Conservation (phyloP, 805 yeast genomes). For the Nakazawaea pomicola region DNA sequence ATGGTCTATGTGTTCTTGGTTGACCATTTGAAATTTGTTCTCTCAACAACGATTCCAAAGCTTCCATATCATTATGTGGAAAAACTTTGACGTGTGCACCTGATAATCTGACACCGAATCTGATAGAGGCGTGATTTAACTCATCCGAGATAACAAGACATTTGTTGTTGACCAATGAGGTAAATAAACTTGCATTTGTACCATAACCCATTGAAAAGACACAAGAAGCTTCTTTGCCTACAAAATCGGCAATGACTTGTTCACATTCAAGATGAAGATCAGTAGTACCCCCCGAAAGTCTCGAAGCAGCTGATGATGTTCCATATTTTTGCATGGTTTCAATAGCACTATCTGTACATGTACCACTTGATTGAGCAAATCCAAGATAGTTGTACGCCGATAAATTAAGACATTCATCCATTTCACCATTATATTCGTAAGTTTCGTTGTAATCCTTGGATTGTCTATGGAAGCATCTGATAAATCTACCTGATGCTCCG, state of each 20-base stretch:
- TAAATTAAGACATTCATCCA: slow-evolving; percentile 75
- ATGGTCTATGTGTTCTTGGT: slow-evolving; percentile 92
- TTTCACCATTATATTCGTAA: slow-evolving; percentile 71
- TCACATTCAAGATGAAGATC: slow-evolving; percentile 75
- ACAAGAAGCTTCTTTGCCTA: slow-evolving; percentile 86
- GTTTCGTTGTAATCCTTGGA: slow-evolving; percentile 60
- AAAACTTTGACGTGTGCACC: slow-evolving; percentile 92
- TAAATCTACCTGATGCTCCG: slow-evolving; percentile 94
- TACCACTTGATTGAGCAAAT: slow-evolving; percentile 92
- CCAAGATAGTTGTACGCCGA: slow-evolving; percentile 94
- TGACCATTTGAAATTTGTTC: slow-evolving; percentile 91
- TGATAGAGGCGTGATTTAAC: slow-evolving; percentile 90
- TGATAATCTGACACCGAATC: slow-evolving; percentile 89
- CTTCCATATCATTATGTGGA: slow-evolving; percentile 86
- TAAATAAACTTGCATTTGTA: slow-evolving; percentile 85
- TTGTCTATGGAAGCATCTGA: slow-evolving; percentile 74
- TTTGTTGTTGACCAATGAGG: slow-evolving; percentile 77
- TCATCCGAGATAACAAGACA: slow-evolving; percentile 92
- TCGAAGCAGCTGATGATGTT: slow-evolving; percentile 72
- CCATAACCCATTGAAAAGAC: slow-evolving; percentile 94
- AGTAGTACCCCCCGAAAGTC: slow-evolving; percentile 69
- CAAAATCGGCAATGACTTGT: slow-evolving; percentile 69
- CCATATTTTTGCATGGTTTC: slow-evolving; percentile 65
- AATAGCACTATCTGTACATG: slow-evolving; percentile 78
- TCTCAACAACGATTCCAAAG: slow-evolving; percentile 69